A percentile compares a stretch with the other conserved stretches of the same genome.
These are phyloP conservation scores for Abelmoschus esculentus DNA, from an alignment of 345 rosid genomes.

Conservation along the genomic window DNA sequence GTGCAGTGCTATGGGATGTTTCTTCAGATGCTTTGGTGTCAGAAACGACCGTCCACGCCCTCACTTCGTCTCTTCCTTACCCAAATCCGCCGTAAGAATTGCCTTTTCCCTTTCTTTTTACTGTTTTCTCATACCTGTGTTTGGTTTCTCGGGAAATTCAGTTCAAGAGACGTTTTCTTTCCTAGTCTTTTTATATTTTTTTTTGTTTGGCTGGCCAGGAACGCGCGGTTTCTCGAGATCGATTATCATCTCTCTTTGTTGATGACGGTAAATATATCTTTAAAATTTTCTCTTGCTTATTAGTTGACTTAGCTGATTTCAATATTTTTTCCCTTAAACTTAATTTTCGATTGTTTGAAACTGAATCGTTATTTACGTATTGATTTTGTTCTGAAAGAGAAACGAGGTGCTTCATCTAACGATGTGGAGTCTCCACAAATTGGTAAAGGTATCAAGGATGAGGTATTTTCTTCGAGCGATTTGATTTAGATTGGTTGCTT, in stretches of 20 bases:
- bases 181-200: background rate
- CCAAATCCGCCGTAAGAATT: slow-evolving; percentile 27
- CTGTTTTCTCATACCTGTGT: slow-evolving; percentile 1
- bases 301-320: background rate
- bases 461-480: slow-evolving; percentile 31
- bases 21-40: slow-evolving; percentile 63
- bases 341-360: no score
- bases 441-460: slow-evolving; percentile 43
- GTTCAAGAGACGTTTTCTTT: slow-evolving; percentile 9
- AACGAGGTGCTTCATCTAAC: slow-evolving; percentile 3
- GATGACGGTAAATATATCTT: slow-evolving; percentile 44
- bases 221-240: slow-evolving; percentile 38
- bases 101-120: background rate
- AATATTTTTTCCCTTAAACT: no score
- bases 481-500: background rate
- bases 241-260: slow-evolving; percentile 50
- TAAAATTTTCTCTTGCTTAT: background rate
- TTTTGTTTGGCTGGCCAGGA: slow-evolving; percentile 30
- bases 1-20: slow-evolving; percentile 67
- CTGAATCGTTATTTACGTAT: background rate
- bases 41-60: slow-evolving; percentile 34
- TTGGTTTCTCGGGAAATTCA: slow-evolving; percentile 4
- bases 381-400: slow-evolving; percentile 9
- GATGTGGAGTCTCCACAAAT: slow-evolving; percentile 34
- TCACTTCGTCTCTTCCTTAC: slow-evolving; percentile 21